Percentiles rank a stretch among this genome's conserved stretches.
These are phyloP conservation scores for Xylaria cubensis DNA, from an alignment of 495 filamentous ascomycete genomes.

Conservation along the genomic window DNA sequence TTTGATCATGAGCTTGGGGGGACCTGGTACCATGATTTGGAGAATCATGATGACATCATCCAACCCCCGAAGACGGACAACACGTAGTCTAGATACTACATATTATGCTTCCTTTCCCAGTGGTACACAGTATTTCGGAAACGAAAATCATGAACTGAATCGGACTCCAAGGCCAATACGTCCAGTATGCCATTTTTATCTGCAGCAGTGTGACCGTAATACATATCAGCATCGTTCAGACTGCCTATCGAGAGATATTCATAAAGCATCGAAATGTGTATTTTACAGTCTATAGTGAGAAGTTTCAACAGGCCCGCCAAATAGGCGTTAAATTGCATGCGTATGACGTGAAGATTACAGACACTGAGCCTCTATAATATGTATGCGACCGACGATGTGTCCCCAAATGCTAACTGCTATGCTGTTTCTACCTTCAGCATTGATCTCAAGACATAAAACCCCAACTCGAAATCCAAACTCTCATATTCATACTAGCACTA, in stretches of 20 bases:
- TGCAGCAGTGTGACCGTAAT: not conserved
- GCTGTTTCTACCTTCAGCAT: not conserved
- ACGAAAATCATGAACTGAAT: not conserved
- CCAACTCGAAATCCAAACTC: too few species aligned
- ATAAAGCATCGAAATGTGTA: not conserved
- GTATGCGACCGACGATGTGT: not conserved
- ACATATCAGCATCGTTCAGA: not conserved
- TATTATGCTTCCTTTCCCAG: not conserved
- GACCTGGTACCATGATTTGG: not conserved
- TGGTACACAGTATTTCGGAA: not conserved
- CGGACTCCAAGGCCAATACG: too few species aligned
- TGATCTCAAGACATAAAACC: not conserved
- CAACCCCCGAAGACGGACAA: not conserved
- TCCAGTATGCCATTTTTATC: not conserved
- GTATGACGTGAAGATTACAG: constrained; percentile 18
- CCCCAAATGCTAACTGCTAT: not conserved
- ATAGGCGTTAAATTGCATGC: constrained; percentile 17
- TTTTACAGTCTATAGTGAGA: not conserved
- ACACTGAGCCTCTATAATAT: not conserved
- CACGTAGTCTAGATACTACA: not conserved
- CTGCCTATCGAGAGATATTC: not conserved
- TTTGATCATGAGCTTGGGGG: not conserved
- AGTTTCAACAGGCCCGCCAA: constrained; percentile 10
- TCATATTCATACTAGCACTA: not conserved
- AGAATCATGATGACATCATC: constrained; percentile 26